Evolutionary conservation across 2,329 filamentous ascomycete genomes (phyloP), one percentile per base, ranked within the genome.

Genomic region (Hymenoscyphus linearis): DNA sequence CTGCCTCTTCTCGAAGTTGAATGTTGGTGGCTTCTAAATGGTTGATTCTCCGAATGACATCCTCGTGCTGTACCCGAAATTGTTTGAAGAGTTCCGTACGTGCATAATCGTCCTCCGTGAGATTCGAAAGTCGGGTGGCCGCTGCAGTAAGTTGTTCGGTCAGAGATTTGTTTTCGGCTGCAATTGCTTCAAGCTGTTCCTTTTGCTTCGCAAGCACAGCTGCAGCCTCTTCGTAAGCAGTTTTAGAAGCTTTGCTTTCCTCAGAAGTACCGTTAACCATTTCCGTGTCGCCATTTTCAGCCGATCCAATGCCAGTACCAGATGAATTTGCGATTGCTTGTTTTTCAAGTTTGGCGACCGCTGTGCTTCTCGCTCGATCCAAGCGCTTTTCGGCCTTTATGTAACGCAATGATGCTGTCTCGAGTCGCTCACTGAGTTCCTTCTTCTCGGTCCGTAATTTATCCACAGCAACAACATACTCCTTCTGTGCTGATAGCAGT

Each of bases 331-430:
- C 83, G 57, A 93, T 84, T 35, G 93, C 92, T 76, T 96, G 91
- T 70, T 91, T 89, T 74, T 98, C 95, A 62, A 99, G 77, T 73
- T 96, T 96, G 64, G 93, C 90, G 1, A 97, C 92, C 61, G 96
- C 92, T 16, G 86, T 79, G 72, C 95, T 99, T 75, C 91, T 93
- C 26, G 89, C 85, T 52, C 95, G 86, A 73, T 99, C 95, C 58
- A 98, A 80, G 73, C 92, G 95, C 78, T 96, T 96, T 74, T 99
- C 95, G 0, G 95, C 95, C 68, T 96, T 90, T 79, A 98, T 91
- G 71, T 96, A 98, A 66, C 95, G 85, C 62, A 96, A 80, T 4
- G 92, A 96, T 16, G 93, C 95, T 36, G 85, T 88, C 72, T 98
- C 93, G 22, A 98, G 80, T 64, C 93, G 89, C 70, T 95, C 90